Percentiles rank a stretch among this genome's conserved stretches.
These are phyloP conservation scores for Kokia cookei DNA, from an alignment of 441 rosid species.

Conservation along the genomic window DNA sequence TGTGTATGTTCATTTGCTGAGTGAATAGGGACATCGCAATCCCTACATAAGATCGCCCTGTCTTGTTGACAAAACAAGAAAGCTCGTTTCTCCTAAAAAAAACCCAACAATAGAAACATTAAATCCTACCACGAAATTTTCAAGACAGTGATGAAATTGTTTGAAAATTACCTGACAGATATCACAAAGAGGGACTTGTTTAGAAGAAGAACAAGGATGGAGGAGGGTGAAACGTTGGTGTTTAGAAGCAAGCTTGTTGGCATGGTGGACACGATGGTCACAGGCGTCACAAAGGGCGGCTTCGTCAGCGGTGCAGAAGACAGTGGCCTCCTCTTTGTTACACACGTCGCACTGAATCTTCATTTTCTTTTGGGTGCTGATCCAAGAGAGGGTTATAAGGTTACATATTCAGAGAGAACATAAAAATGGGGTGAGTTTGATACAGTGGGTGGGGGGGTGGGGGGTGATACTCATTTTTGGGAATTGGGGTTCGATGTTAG, in stretches of 20 bases:
- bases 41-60: constrained; percentile 81
- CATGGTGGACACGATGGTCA: constrained; percentile 89
- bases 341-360: constrained; percentile 97
- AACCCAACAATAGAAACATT: not conserved
- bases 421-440: not conserved
- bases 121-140: not conserved
- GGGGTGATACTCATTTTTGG: not conserved
- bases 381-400: not conserved
- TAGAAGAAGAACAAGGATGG: constrained; percentile 49
- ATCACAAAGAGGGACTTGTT: constrained; percentile 64
- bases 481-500: not conserved
- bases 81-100: constrained; percentile 63
- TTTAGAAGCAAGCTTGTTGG: constrained; percentile 81
- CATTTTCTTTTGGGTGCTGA: constrained; percentile 28
- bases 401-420: not conserved
- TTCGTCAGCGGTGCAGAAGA: constrained; percentile 89
- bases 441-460: not conserved
- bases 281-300: constrained; percentile 72
- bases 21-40: constrained; percentile 79
- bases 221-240: constrained; percentile 82
- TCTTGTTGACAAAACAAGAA: constrained; percentile 90
- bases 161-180: constrained; percentile 58
- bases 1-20: constrained; percentile 56
- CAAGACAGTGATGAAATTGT: not conserved
- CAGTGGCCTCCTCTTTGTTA: constrained; percentile 60